Conservation (phyloP, 1,284 basidiomycete species). For the Hypsizygus ulmarius region DNA sequence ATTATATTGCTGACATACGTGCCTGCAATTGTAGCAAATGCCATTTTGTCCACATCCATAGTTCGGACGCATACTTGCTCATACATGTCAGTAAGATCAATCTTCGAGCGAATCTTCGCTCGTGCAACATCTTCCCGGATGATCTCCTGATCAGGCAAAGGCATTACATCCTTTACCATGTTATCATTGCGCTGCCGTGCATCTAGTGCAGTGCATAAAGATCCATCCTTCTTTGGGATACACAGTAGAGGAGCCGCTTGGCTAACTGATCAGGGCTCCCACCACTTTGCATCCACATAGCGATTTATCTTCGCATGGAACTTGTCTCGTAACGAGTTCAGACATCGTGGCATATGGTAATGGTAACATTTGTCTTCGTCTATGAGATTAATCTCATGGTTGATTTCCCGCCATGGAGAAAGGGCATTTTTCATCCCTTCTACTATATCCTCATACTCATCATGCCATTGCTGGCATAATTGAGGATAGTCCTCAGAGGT, state of each 20-base stretch:
- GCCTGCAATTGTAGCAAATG: constrained; percentile 26
- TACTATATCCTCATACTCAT: no score
- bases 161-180: constrained; percentile 35
- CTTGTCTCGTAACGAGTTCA: constrained; percentile 21
- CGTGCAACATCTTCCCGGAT: constrained; percentile 30
- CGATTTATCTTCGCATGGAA: constrained; percentile 28
- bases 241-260: constrained; percentile 35
- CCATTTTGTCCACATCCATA: constrained; percentile 22
- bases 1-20: constrained; percentile 26
- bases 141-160: constrained; percentile 35
- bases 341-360: constrained; percentile 27
- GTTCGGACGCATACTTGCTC: constrained; percentile 21
- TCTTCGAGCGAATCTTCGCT: constrained; percentile 25
- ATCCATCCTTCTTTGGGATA: constrained; percentile 32
- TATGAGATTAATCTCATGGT: constrained; percentile 31
- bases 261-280: constrained; percentile 17
- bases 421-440: no score
- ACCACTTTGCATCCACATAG: constrained; percentile 31
- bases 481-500: no score
- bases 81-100: constrained; percentile 35
- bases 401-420: constrained; percentile 23
- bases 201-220: constrained; percentile 34
- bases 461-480: no score
- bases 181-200: constrained; percentile 34
- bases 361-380: constrained; percentile 22